Percentiles rank a stretch among this genome's conserved stretches.
These are phyloP conservation scores for Colletotrichum ledebouriae DNA, from an alignment of 2,329 filamentous ascomycete species.

Conservation along the genomic window DNA sequence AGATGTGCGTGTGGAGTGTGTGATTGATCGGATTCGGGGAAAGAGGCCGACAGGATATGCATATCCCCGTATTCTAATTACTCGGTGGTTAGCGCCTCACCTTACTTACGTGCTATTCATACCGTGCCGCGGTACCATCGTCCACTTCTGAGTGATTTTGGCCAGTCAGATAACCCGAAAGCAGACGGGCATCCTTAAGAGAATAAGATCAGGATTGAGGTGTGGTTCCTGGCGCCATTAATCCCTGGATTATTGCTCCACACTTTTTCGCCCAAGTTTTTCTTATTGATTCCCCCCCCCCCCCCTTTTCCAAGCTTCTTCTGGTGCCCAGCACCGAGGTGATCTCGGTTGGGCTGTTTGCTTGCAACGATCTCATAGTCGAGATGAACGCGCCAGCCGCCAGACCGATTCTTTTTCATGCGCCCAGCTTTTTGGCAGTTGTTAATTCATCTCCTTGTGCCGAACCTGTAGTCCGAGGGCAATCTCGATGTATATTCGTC, in stretches of 20 bases:
- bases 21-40: slow-evolving; percentile 1
- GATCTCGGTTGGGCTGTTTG: slow-evolving; percentile 28
- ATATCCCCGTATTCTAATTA: slow-evolving; percentile 13
- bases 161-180: not conserved
- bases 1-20: slow-evolving; percentile 6
- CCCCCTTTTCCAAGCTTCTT: not conserved
- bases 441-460: slow-evolving; percentile 11
- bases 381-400: slow-evolving; percentile 37
- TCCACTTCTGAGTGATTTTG: not conserved
- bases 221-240: slow-evolving; percentile 25
- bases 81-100: slow-evolving; percentile 4
- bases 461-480: slow-evolving; percentile 27
- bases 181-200: not conserved
- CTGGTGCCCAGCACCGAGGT: not conserved
- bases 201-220: slow-evolving; percentile 11
- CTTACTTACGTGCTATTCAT: not conserved
- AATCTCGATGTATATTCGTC: slow-evolving; percentile 35
- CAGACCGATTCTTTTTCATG: slow-evolving; percentile 34
- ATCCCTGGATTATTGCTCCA: slow-evolving; percentile 28
- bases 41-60: slow-evolving; percentile 12
- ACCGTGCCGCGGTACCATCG: not conserved
- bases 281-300: not conserved
- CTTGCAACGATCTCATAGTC: slow-evolving; percentile 36
- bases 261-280: slow-evolving; percentile 32
- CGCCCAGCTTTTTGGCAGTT: slow-evolving; percentile 21